Evolutionary conservation across 2,329 filamentous ascomycete species (phyloP).

Genomic region (Aspergillus pseudonomiae): DNA sequence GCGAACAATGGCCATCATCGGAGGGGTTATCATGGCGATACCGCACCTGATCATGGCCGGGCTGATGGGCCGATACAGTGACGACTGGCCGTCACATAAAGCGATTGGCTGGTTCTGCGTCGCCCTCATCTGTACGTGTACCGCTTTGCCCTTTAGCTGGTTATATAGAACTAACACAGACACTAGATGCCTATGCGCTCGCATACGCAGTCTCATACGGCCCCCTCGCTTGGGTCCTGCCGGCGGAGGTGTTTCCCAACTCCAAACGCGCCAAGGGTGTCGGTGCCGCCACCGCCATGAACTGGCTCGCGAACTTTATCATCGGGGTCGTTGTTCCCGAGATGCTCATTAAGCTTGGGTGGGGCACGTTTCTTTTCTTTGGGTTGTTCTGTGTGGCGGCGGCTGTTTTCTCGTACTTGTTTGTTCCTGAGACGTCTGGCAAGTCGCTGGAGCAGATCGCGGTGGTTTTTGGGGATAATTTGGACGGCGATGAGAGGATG

Average conservation of each 20-base stretch:
- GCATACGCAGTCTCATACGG: slow-evolving; percentile 31
- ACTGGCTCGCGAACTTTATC: slow-evolving; percentile 46
- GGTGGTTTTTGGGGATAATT: slow-evolving; percentile 15
- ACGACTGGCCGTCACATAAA: slow-evolving; percentile 26
- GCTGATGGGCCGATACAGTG: slow-evolving; percentile 24
- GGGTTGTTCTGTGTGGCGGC: slow-evolving; percentile 53
- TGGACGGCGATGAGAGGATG: slow-evolving; percentile 9
- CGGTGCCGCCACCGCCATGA: slow-evolving; percentile 35
- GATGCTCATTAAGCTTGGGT: slow-evolving; percentile 58
- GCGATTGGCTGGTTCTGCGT: slow-evolving; percentile 27
- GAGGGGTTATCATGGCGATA: slow-evolving; percentile 33
- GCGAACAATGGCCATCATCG: slow-evolving; percentile 30
- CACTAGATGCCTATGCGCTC: slow-evolving; percentile 8
- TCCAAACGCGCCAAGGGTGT: slow-evolving; percentile 42
- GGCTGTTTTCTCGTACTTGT: slow-evolving; percentile 15
- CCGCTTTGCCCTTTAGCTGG: rapidly evolving
- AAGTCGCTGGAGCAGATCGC: slow-evolving; percentile 23
- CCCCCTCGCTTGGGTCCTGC: slow-evolving; percentile 41
- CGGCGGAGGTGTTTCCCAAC: slow-evolving; percentile 42
- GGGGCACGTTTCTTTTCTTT: slow-evolving; percentile 59
- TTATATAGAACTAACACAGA: not conserved
- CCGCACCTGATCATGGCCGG: slow-evolving; percentile 35
- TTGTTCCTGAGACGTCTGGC: slow-evolving; percentile 22
- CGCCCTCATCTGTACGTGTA: slow-evolving; percentile 17
- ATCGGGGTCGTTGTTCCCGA: slow-evolving; percentile 64